Conservation (phyloP, 306 rosid species). For the Oxytropis ochrocephala region DNA sequence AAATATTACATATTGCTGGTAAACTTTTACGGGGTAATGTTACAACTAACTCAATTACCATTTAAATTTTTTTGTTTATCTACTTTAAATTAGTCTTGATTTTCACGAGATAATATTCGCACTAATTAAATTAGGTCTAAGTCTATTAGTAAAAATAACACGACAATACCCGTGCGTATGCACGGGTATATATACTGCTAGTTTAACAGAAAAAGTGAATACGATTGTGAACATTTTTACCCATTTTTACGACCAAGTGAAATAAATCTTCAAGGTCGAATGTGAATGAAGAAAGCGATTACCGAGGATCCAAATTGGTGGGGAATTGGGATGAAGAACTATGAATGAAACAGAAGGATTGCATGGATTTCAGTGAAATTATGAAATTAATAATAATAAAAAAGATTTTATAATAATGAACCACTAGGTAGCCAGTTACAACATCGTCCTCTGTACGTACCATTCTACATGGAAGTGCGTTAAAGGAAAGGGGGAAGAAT, state of each 20-base stretch:
- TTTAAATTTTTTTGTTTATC: no score
- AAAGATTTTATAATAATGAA: neutral
- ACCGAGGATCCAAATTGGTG: constrained; percentile 26
- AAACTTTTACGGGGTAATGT: no score
- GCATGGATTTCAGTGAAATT: constrained; percentile 61
- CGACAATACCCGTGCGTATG: no score
- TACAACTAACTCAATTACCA: no score
- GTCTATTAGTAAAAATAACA: no score
- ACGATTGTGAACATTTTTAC: neutral
- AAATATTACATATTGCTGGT: no score
- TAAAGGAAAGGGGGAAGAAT: constrained; percentile 26
- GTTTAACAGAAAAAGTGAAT: neutral
- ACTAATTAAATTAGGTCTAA: no score
- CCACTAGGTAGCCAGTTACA: constrained; percentile 8
- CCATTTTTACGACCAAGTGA: constrained; percentile 4
- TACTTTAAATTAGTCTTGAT: no score
- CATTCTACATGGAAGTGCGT: constrained; percentile 41
- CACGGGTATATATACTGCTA: no score
- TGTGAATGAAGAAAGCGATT: neutral
- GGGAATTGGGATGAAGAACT: constrained; percentile 28
- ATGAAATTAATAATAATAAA: neutral
- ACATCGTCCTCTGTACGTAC: constrained; percentile 43
- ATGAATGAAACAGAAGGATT: neutral
- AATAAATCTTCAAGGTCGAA: neutral
- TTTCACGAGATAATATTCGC: no score